phyloP scores from a whole-genome alignment of 768 basidiomycete species.

The Grammothele lineata region DNA sequence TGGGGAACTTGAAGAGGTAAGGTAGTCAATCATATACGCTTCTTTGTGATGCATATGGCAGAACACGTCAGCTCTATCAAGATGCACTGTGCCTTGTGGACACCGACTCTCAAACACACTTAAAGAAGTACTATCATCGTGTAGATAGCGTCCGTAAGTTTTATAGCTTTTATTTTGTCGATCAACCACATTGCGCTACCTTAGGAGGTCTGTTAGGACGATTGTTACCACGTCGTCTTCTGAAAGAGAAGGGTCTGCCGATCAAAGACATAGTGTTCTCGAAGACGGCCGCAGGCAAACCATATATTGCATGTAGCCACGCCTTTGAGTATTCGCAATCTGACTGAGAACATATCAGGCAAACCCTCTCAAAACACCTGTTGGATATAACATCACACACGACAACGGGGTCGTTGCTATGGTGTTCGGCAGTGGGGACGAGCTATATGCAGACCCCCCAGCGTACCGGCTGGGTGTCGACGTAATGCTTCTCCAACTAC shows the following conservation, averaged over 20 bases:
- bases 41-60: no score
- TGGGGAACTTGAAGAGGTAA: constrained; percentile 29
- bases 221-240: constrained; percentile 63
- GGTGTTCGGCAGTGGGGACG: constrained; percentile 40
- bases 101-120: constrained; percentile 46
- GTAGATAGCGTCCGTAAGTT: constrained; percentile 72
- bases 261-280: constrained; percentile 46
- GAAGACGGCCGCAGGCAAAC: constrained; percentile 64
- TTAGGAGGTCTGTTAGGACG: constrained; percentile 74
- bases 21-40: not conserved
- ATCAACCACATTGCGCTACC: not conserved
- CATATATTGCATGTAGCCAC: constrained; percentile 59
- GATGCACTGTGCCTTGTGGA: constrained; percentile 57
- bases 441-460: constrained; percentile 46
- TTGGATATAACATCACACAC: constrained; percentile 81
- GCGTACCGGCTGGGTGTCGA: constrained; percentile 65
- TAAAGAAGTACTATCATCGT: constrained; percentile 64
- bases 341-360: no score
- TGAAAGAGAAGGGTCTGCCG: constrained; percentile 53
- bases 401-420: constrained; percentile 72
- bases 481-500: constrained; percentile 73
- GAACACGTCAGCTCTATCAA: constrained; percentile 48
- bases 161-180: not conserved
- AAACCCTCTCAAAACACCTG: constrained; percentile 24
- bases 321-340: no score